phyloP scores from a whole-genome alignment of 2,329 filamentous ascomycete genomes.

The Grosmannia penicillata region DNA sequence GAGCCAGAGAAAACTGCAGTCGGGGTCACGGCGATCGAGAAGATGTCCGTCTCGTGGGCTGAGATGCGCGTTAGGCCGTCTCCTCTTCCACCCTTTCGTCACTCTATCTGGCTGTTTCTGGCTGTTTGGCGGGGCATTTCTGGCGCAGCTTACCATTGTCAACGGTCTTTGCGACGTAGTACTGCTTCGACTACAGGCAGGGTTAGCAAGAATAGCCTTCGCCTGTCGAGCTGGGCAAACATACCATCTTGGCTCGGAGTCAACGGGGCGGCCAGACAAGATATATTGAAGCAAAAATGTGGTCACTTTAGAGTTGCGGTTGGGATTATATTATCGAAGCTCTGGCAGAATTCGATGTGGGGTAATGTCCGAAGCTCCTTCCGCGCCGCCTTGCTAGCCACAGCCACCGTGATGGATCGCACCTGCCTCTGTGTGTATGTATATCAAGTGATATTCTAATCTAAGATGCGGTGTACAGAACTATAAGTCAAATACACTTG shows the following conservation, averaged over 20 bases:
- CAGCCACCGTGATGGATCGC: background rate
- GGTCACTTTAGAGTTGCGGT: background rate
- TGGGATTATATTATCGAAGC: no score
- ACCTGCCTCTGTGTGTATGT: no score
- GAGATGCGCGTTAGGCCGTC: conserved; percentile 4
- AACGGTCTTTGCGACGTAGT: conserved; percentile 81
- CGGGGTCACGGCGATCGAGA: conserved; percentile 62
- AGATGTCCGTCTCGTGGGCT: conserved; percentile 79
- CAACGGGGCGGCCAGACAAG: background rate
- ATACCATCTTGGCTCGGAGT: background rate
- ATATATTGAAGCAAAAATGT: conserved; percentile 3
- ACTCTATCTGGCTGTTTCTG: no score
- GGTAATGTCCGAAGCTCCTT: conserved; percentile 4
- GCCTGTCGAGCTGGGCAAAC: background rate
- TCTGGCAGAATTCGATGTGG: conserved; percentile 5
- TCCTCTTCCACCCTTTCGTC: no score
- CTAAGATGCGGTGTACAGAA: background rate
- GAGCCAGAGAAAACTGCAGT: conserved; percentile 68
- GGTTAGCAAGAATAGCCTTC: background rate
- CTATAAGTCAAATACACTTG: no score
- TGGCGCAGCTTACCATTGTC: conserved; percentile 50
- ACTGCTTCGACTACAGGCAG: conserved; percentile 80
- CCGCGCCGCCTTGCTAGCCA: background rate
- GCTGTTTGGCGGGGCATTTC: conserved; percentile 1
- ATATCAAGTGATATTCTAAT: no score